Evolutionary conservation across 1,139 yeast species (phyloP).

Genomic region (Debaryomyces coudertii): DNA sequence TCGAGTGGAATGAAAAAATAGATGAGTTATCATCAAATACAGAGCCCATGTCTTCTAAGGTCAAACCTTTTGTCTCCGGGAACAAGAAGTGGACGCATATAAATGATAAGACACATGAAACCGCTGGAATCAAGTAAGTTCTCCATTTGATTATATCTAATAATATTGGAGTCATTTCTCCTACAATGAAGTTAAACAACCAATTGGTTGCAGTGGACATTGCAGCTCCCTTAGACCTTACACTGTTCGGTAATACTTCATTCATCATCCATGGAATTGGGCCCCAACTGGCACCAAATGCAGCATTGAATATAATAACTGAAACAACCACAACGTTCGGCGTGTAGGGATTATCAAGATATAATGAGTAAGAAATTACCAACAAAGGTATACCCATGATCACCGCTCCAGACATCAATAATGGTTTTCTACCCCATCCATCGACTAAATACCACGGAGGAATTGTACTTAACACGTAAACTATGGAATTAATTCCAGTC

Average conservation of each 20-base stretch:
- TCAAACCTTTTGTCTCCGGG: constrained; percentile 60
- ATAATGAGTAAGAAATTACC: constrained; percentile 67
- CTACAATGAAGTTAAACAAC: constrained; percentile 92
- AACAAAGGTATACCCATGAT: constrained; percentile 76
- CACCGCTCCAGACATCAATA: constrained; percentile 74
- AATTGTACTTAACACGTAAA: constrained; percentile 74
- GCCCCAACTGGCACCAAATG: constrained; percentile 90
- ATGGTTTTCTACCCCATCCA: constrained; percentile 86
- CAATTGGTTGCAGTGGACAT: constrained; percentile 91
- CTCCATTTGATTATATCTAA: constrained; percentile 79
- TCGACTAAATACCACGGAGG: constrained; percentile 94
- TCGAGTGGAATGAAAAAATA: constrained; percentile 48
- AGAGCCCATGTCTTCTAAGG: constrained; percentile 56
- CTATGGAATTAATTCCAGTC: constrained; percentile 87
- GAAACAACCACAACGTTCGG: constrained; percentile 73
- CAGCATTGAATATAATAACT: constrained; percentile 80
- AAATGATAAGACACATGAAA: constrained; percentile 70
- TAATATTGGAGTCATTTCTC: constrained; percentile 85
- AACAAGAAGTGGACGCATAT: constrained; percentile 55
- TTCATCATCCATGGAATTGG: constrained; percentile 95
- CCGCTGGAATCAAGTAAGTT: constrained; percentile 79
- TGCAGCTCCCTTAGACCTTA: constrained; percentile 93
- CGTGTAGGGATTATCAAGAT: constrained; percentile 59
- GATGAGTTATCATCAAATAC: constrained; percentile 53
- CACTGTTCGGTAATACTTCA: constrained; percentile 83